phyloP scores from a whole-genome alignment of 768 basidiomycete genomes.

The Plicaturopsis crispa region DNA sequence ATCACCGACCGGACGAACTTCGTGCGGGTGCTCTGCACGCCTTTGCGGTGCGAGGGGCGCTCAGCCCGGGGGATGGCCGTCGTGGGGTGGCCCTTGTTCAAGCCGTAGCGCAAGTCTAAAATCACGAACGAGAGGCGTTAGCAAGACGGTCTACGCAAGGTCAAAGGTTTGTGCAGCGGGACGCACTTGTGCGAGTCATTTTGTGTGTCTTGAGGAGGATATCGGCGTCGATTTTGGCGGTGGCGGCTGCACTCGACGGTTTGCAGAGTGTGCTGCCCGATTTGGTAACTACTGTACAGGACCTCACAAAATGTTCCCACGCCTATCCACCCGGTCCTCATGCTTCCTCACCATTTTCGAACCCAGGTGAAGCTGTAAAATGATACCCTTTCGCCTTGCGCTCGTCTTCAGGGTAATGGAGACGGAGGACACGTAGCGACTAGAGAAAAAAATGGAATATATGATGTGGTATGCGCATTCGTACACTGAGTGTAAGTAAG shows the following conservation, averaged over 20 bases:
- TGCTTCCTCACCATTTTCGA: no score
- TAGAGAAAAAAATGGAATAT: no score
- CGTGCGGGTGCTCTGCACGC: slow-evolving; percentile 81
- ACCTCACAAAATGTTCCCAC: slow-evolving; percentile 21
- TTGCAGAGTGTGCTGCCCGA: slow-evolving; percentile 20
- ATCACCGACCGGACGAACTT: slow-evolving; percentile 91
- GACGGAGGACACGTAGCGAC: no score
- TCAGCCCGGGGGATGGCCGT: slow-evolving; percentile 69
- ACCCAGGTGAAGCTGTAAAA: no score
- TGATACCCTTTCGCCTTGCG: no score
- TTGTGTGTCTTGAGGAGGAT: slow-evolving; percentile 49
- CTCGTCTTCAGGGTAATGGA: no score
- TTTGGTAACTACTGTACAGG: slow-evolving; percentile 48
- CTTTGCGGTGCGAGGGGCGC: slow-evolving; percentile 90
- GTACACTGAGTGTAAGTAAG: no score
- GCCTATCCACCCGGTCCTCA: no score
- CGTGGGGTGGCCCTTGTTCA: slow-evolving; percentile 85
- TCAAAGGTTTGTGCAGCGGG: not conserved
- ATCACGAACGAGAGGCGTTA: slow-evolving; percentile 1
- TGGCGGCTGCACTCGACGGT: slow-evolving; percentile 17
- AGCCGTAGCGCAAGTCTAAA: slow-evolving; percentile 76
- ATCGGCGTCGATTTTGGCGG: slow-evolving; percentile 17
- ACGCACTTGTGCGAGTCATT: slow-evolving; percentile 78
- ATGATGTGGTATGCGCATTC: no score
- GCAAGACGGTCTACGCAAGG: not conserved